phyloP scores from a whole-genome alignment of 192 early-diverging fungal species.

The Spizellomyces sp. region DNA sequence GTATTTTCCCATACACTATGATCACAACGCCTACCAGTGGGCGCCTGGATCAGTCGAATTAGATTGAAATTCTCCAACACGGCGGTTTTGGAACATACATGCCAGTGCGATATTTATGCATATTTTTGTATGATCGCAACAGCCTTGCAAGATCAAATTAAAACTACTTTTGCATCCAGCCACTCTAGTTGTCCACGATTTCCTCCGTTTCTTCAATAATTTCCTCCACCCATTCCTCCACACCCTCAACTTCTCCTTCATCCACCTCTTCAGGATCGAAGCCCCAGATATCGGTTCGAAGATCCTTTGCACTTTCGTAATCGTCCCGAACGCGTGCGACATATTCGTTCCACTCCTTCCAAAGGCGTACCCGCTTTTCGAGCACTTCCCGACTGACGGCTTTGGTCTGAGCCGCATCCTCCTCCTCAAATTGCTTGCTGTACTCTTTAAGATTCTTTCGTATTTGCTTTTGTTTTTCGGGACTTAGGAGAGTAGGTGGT shows the following conservation, averaged over 20 bases:
- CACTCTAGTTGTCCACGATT: conserved; percentile 7
- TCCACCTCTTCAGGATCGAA: conserved; percentile 48
- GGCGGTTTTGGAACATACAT: no score
- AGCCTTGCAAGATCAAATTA: no score
- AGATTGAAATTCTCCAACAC: no score
- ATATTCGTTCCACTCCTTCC: conserved; percentile 87
- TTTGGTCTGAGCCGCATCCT: conserved; percentile 75
- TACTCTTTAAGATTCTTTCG: conserved; percentile 92
- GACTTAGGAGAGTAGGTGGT: conserved; percentile 76
- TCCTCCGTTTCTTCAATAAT: conserved; percentile 77
- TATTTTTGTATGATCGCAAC: no score
- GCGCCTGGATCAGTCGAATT: no score
- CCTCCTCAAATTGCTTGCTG: conserved; percentile 85
- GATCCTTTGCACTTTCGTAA: conserved; percentile 58
- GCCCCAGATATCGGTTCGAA: conserved; percentile 58
- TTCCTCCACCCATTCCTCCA: conserved; percentile 88
- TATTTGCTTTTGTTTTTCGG: conserved; percentile 82
- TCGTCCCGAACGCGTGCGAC: conserved; percentile 62
- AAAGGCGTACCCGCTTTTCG: conserved; percentile 71
- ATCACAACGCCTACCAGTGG: no score
- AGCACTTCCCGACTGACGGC: conserved; percentile 74
- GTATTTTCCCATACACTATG: no score
- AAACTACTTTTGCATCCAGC: no score
- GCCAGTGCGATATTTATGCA: no score
- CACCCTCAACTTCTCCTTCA: conserved; percentile 69